Base-by-base conservation (phyloP, 2,329 filamentous ascomycete genomes). In the Geosmithia morbida region DNA sequence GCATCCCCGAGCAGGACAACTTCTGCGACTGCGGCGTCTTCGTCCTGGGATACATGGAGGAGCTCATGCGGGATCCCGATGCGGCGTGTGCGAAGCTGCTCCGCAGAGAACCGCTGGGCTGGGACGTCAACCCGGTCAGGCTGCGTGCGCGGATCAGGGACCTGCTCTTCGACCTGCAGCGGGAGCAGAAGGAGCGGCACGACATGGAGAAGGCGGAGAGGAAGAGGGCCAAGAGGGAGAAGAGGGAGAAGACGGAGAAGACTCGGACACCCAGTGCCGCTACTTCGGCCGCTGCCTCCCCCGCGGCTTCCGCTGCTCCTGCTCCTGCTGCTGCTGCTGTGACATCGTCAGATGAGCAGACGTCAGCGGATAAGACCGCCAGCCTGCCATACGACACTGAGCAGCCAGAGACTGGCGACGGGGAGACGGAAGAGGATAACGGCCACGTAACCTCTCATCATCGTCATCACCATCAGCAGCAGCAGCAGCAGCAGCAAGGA, bases 11-110 rank as follows among this genome's bases (percentile, higher is more conserved):
- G 51, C 92, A 98, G 61, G 66, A 77, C 45, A 97, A 98, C 58
- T 85, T 75, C 54, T 89, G 78, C 51, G 92, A 98, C 59, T 98
- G 92, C 57, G 92, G 92, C 8, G 68, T 96, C 0, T 98, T 85
- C 55, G 68, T 97, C 2, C 68, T 96, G 3, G 84, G 82, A 2
- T 98, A 97, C 57, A 71, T 94, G 47, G 77, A 87, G 53, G 80
- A 85, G 52, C 95, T 98, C 52, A 72, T 94, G 16, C 71, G 78
- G 46, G 67, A 87, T 50, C 90, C 90, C 0, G 78, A 86, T 51
- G 61, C 59, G 0, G 92, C 94, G 53, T 70, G 85, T 16, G 66
- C 66, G 18, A 81, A 76, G 50, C 66, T 94, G 17, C 66, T 95
- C 5, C 72, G 70, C 22, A 76, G 72, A 41, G 73, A 85, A 53